Percentiles rank a stretch among this genome's conserved stretches.
Evolutionary conservation across 495 filamentous ascomycete genomes (phyloP).

Genomic region (Penicillium samsonianum): DNA sequence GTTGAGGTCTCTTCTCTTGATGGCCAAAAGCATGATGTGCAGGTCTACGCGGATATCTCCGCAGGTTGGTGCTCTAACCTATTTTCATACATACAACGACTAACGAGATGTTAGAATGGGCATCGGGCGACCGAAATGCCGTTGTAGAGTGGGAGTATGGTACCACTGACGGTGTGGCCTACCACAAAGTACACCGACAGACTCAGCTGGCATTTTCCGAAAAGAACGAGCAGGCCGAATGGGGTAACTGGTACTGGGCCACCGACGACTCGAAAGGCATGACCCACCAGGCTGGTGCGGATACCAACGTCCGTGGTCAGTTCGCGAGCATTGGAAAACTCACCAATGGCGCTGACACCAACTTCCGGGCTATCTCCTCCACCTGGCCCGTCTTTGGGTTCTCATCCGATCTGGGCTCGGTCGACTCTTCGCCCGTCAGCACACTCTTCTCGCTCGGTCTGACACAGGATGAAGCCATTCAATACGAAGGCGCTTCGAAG

Average conservation of each 20-base stretch:
- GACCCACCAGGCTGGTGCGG: constrained; percentile 54
- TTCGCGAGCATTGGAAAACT: constrained; percentile 49
- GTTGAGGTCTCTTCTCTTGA: constrained; percentile 56
- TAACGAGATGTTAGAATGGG: constrained; percentile 52
- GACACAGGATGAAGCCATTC: constrained; percentile 54
- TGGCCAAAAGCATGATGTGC: constrained; percentile 54
- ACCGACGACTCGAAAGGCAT: constrained; percentile 42
- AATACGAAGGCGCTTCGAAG: constrained; percentile 47
- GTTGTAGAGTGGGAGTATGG: constrained; percentile 58
- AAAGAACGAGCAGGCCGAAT: constrained; percentile 54
- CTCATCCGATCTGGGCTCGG: constrained; percentile 51
- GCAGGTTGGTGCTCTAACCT: constrained; percentile 45
- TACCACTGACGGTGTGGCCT: constrained; percentile 46
- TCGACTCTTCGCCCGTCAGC: constrained; percentile 34
- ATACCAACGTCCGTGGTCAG: constrained; percentile 48
- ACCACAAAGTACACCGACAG: constrained; percentile 56
- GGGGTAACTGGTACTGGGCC: constrained; percentile 61
- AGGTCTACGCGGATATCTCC: constrained; percentile 62
- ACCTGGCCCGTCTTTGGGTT: constrained; percentile 59
- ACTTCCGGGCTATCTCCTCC: constrained; percentile 54
- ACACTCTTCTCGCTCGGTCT: constrained; percentile 57
- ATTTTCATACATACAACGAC: background rate
- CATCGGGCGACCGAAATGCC: constrained; percentile 51
- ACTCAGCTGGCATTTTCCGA: constrained; percentile 57
- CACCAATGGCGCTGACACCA: constrained; percentile 46